These are phyloP conservation scores for Zopfia rhizophila DNA, from an alignment of 2,329 filamentous ascomycete genomes.

Conservation along the genomic window DNA sequence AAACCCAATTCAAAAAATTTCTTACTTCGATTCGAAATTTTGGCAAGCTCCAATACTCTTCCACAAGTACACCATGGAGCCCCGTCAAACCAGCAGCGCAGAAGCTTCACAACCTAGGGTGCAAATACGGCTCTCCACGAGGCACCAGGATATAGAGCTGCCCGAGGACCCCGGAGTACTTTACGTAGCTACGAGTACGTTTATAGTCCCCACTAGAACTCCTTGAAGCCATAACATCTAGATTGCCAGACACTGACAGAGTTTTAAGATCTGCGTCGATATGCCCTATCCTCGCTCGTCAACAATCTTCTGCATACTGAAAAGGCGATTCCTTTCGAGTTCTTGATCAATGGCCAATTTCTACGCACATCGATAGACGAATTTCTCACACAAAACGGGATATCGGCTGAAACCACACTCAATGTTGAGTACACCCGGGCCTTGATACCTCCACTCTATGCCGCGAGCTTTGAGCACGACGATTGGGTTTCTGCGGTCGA, in stretches of 20 bases:
- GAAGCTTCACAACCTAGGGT: constrained; percentile 39
- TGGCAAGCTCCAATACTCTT: constrained; percentile 18
- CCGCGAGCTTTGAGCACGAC: constrained; percentile 94
- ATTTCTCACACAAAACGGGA: constrained; percentile 84
- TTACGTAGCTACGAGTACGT: too few relatives aligned
- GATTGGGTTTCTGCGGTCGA: constrained; percentile 95
- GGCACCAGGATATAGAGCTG: constrained; percentile 44
- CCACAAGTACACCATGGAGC: constrained; percentile 36
- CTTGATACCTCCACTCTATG: constrained; percentile 86
- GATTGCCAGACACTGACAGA: constrained; percentile 7
- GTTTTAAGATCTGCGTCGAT: constrained; percentile 39
- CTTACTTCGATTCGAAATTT: constrained; percentile 23
- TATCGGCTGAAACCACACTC: constrained; percentile 87
- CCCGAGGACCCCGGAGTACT: constrained; percentile 43
- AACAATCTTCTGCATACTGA: constrained; percentile 68
- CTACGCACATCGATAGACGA: constrained; percentile 90
- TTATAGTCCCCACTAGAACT: too few relatives aligned
- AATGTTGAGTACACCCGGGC: constrained; percentile 94
- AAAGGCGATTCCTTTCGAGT: constrained; percentile 85
- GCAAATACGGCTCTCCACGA: constrained; percentile 48
- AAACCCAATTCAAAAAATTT: constrained; percentile 42
- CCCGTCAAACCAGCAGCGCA: constrained; percentile 19
- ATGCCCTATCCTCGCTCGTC: constrained; percentile 68
- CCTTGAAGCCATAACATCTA: neutral
- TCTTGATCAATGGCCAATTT: constrained; percentile 93